phyloP scores from a whole-genome alignment of 352 stramenopile species.

The Pythium aquatile region DNA sequence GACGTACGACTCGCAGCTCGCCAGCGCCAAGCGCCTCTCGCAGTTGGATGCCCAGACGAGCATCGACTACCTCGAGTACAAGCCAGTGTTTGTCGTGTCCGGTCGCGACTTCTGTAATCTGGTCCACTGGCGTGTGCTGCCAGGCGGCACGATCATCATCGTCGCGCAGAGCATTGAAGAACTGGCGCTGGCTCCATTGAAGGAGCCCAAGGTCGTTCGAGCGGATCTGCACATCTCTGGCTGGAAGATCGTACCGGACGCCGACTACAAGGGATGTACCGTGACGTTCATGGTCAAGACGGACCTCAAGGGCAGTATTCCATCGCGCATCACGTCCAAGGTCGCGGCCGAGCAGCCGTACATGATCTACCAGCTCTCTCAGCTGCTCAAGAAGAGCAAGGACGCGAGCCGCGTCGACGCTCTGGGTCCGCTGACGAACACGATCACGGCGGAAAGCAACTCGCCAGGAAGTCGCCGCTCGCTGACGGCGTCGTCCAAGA shows the following conservation, averaged over 20 bases:
- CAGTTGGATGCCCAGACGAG: constrained; percentile 55
- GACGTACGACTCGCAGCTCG: constrained; percentile 56
- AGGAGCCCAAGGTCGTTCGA: constrained; percentile 70
- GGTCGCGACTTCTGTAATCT: constrained; percentile 74
- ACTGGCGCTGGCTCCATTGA: constrained; percentile 46
- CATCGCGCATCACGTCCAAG: constrained; percentile 58
- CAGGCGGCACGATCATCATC: constrained; percentile 65
- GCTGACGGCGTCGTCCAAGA: constrained; percentile 1
- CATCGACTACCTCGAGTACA: constrained; percentile 79
- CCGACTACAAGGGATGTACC: constrained; percentile 47
- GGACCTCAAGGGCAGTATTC: constrained; percentile 71
- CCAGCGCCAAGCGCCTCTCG: constrained; percentile 39
- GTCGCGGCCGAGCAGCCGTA: constrained; percentile 65
- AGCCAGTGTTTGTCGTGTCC: constrained; percentile 71
- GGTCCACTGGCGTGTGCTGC: constrained; percentile 64
- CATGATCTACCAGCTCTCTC: constrained; percentile 51
- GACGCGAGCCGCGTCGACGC: constrained; percentile 26
- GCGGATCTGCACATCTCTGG: constrained; percentile 62
- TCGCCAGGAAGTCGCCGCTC: constrained; percentile 2
- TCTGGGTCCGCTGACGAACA: constrained; percentile 50
- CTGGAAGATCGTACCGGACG: constrained; percentile 67
- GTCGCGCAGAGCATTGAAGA: constrained; percentile 69
- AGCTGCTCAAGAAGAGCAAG: constrained; percentile 54
- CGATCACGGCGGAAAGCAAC: constrained; percentile 32
- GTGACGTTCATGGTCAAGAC: constrained; percentile 74